phyloP scores from a whole-genome alignment of 2,329 filamentous ascomycete genomes.

The Amphichorda felina region DNA sequence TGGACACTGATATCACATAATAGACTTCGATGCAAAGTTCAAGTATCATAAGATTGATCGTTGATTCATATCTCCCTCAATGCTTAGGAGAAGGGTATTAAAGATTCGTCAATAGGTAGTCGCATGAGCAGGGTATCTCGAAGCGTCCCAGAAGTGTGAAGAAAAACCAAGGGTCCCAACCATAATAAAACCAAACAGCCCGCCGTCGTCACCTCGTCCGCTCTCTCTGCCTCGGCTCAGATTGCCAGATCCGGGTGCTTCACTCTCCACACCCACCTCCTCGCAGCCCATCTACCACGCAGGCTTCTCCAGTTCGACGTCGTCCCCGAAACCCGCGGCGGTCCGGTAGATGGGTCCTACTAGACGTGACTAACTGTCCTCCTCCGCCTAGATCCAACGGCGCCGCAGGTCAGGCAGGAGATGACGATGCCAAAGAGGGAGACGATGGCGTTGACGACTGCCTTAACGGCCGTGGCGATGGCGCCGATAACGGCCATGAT shows the following conservation, averaged over 20 bases:
- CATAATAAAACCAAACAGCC: no score
- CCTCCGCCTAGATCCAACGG: background rate
- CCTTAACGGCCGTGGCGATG: slow-evolving; percentile 51
- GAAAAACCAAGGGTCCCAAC: background rate
- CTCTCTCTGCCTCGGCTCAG: no score
- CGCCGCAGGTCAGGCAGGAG: slow-evolving; percentile 48
- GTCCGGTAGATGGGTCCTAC: slow-evolving; percentile 3
- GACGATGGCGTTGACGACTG: slow-evolving; percentile 57
- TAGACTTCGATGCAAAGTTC: no score
- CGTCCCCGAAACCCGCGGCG: background rate
- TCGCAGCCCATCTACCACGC: slow-evolving; percentile 3
- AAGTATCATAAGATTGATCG: no score
- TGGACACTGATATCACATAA: no score
- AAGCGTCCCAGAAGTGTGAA: background rate
- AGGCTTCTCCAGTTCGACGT: no score
- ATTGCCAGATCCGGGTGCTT: no score
- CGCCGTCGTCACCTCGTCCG: no score
- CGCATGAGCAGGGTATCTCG: background rate
- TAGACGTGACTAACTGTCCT: slow-evolving; percentile 2
- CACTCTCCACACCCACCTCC: no score
- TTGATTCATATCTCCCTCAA: background rate
- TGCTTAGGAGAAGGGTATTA: background rate
- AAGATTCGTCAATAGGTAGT: no score
- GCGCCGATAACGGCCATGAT: slow-evolving; percentile 59
- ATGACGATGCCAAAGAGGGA: slow-evolving; percentile 50